Conservation (phyloP, 257 asterid genomes). For the Gentiana dahurica region DNA sequence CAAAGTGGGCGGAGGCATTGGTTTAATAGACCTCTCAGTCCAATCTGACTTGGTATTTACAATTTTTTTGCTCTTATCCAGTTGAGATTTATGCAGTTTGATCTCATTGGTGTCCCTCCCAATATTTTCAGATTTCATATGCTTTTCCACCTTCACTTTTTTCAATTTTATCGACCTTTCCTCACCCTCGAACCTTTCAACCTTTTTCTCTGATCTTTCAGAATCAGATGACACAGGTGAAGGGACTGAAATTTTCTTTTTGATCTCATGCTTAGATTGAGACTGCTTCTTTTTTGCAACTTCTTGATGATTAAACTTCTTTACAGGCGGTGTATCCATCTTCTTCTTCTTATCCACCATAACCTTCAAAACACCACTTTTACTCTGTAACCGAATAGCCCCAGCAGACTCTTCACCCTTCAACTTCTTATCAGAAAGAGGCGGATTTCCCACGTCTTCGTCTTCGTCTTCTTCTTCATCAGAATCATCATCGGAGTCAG, state of each 20-base stretch:
- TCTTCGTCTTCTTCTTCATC: conserved; percentile 7
- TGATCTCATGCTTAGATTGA: conserved; percentile 26
- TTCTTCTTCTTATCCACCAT: conserved; percentile 84
- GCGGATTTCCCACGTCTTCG: conserved; percentile 48
- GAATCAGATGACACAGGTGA: conserved; percentile 25
- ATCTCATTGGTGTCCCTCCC: conserved; percentile 28
- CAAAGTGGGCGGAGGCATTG: conserved; percentile 47
- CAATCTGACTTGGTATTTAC: conserved; percentile 34
- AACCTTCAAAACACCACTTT: conserved; percentile 91
- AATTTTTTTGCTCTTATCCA: conserved; percentile 27
- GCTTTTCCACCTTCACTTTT: conserved; percentile 20
- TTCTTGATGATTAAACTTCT: conserved; percentile 27
- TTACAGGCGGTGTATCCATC: conserved; percentile 29
- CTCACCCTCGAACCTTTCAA: conserved; percentile 25
- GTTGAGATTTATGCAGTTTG: conserved; percentile 26
- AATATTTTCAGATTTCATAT: conserved; percentile 22
- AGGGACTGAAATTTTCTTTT: conserved; percentile 24
- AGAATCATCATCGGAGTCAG: conserved; percentile 2
- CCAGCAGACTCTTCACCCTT: conserved; percentile 41
- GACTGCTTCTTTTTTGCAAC: conserved; percentile 37
- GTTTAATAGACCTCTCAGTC: conserved; percentile 53
- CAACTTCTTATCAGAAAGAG: conserved; percentile 42
- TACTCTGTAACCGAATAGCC: conserved; percentile 85
- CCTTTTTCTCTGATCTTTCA: conserved; percentile 32
- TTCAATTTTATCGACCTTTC: conserved; percentile 21